Base-by-base conservation (phyloP, 768 basidiomycete species). In the Termitomyces sp. region DNA sequence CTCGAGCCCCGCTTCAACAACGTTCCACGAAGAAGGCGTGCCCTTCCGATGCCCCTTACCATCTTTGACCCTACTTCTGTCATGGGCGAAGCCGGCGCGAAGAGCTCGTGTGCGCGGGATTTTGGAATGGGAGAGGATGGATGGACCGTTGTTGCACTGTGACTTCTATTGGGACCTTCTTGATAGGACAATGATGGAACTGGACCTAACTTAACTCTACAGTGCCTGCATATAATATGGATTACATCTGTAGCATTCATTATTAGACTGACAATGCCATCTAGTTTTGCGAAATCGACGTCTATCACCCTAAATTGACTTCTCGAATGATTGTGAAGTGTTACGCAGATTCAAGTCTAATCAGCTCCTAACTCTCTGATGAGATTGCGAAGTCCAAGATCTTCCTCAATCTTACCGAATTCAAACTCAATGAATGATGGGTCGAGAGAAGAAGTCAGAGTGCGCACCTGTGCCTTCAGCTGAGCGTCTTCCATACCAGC, bases 401-500 rank as follows among this genome's bases (percentile, higher is more conserved):
- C 62, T 55, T 63, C 60, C 62, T 86, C 85, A 40, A 88, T 79
- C 87, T 87, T 23, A 29, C 29, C 43, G 14, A 21, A n/a, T 38
- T n/a, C 32, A 23, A 8, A 29, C 32, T 51, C n/a, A 43, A n/a
- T 7, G 2, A 34, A n/a, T 8, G 34, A 42, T 27, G 12, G 9
- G 29, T 8, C 4, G 3, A 19, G 52, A 7, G 11, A 1, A 48
- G 32, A 19, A 11, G 35, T 50, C 44, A 16, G 19, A 16, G 35
- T 29, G 49, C 70, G n/a, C 54, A 89, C 89, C 80, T 87, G 76
- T 29, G 65, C 64, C 60, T 81, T 84, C 59, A 81, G 59, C 16
- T 65, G 64, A 9, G 68, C 64, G 62, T 90, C 87, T 53, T 85
- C 83, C 38, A 63, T 72, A 0, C 81, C 86, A 16, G 76, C 83